Evolutionary conservation across 2,329 filamentous ascomycete genomes (phyloP).

Genomic region (Trematosphaeria pertusa): DNA sequence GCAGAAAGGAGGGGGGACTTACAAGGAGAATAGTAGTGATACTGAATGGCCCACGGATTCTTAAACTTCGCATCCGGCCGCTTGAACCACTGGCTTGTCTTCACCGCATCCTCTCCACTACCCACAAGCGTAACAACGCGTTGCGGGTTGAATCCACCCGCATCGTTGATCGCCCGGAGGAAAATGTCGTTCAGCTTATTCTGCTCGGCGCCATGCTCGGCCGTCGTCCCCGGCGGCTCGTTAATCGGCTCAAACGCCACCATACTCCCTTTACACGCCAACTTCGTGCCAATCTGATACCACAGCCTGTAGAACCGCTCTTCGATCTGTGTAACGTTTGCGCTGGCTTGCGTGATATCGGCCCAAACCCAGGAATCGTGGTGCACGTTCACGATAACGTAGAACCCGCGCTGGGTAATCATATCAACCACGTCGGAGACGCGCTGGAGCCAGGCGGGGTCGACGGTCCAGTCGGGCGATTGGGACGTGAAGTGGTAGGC

Average conservation of each 20-base stretch:
- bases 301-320: conserved; percentile 64
- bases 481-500: conserved; percentile 61
- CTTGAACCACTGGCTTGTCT: conserved; percentile 63
- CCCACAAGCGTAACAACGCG: conserved; percentile 65
- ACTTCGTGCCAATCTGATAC: conserved; percentile 63
- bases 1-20: conserved; percentile 38
- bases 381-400: conserved; percentile 65
- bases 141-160: conserved; percentile 63
- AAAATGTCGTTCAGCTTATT: conserved; percentile 67
- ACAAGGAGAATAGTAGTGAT: conserved; percentile 67
- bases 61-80: conserved; percentile 54
- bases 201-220: conserved; percentile 57
- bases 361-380: conserved; percentile 68
- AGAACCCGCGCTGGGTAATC: conserved; percentile 59
- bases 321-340: conserved; percentile 61
- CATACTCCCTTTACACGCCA: conserved; percentile 61
- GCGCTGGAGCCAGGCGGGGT: conserved; percentile 62
- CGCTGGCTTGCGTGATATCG: conserved; percentile 55
- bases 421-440: conserved; percentile 66
- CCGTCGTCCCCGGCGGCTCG: conserved; percentile 62
- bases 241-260: conserved; percentile 68
- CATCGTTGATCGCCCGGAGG: conserved; percentile 59
- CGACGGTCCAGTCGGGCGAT: conserved; percentile 62
- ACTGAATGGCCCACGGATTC: conserved; percentile 67
- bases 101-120: conserved; percentile 57